Evolutionary conservation across 2,329 filamentous ascomycete species (phyloP).

Genomic region (Talaromyces sp.): DNA sequence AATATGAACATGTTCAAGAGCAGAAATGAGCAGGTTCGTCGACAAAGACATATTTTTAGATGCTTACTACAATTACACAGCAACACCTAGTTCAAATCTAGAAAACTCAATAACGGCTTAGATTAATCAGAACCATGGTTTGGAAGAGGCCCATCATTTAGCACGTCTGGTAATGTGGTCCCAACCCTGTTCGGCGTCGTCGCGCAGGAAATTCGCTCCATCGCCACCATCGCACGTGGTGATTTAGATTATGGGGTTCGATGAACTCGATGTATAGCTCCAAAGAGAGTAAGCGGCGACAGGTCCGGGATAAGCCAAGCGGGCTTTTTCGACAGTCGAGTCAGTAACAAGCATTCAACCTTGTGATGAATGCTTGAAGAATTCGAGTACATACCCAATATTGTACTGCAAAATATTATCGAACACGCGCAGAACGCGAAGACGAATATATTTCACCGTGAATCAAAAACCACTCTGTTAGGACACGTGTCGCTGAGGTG

Average conservation of each 20-base stretch:
- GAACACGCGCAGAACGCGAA: slow-evolving; percentile 1
- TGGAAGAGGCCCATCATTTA: not conserved
- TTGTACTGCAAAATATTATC: not conserved
- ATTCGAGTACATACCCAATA: not conserved
- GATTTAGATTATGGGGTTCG: not conserved
- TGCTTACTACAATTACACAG: not conserved
- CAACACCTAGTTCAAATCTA: not conserved
- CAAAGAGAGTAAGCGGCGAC: not conserved
- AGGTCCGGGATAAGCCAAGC: not conserved
- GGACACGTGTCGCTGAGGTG: not conserved
- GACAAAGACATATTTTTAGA: not conserved
- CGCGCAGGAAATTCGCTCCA: not conserved
- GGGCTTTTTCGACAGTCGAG: not conserved
- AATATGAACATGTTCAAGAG: not conserved
- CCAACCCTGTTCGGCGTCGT: not conserved
- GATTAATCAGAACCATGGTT: not conserved
- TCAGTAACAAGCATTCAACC: not conserved
- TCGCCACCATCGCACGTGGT: not conserved
- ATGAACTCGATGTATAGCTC: not conserved
- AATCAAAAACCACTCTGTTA: not conserved
- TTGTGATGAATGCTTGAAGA: not conserved
- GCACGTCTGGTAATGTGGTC: not conserved
- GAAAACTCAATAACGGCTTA: not conserved
- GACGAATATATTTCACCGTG: not conserved
- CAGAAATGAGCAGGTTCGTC: not conserved